Base-by-base conservation (phyloP, 371 early-diverging fungal genomes). In the Mortierella sp. region DNA sequence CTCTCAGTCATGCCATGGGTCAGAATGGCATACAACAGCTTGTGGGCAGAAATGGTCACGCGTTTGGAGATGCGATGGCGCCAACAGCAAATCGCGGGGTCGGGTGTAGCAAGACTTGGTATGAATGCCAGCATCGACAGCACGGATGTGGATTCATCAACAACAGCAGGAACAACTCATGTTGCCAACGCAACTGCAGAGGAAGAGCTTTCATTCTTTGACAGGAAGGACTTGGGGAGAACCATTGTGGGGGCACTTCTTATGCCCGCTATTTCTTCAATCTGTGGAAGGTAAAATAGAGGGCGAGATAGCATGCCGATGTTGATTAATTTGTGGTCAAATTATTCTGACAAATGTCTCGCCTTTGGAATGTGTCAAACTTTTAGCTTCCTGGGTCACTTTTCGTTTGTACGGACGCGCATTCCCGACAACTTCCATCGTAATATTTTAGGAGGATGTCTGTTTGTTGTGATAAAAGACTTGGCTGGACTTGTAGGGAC, bases 371-470 rank as follows among this genome's bases (percentile, higher is more conserved):
- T 31, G 10, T 42, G 26, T 62, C 42, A 6, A 19, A 54, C 2
- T 28, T 59, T 26, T 82, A 90, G 89, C 32, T 76, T 87, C 40
- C 66, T 89, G 15, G 82, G 82, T 37, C 82, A 85, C 42, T 77
- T 87, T 53, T 71, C 86, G 35, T 85, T 83, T 65, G 69, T 90
- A 9, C 67, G 84, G 64, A 80, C 83, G 10, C 69, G 85, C 28
- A 84, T 91, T 62, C 89, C 89, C 0, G 87, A 88, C 22, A 85
- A 87, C 34, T 89, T 90, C 64, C 88, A 89, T 55, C 82, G 91
- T 31, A 89, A 86, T 67, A 61, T 89, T 6, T 57, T 89, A 3
- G 89, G 91, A 45, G 91, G 90, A 0, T 90, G 90, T 66, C 47
- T 91, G 10, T 90, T 90, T 82, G 84, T 91, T 1, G 81, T 91